Conservation (phyloP, 2,329 filamentous ascomycete species). For the Apiospora koreana region DNA sequence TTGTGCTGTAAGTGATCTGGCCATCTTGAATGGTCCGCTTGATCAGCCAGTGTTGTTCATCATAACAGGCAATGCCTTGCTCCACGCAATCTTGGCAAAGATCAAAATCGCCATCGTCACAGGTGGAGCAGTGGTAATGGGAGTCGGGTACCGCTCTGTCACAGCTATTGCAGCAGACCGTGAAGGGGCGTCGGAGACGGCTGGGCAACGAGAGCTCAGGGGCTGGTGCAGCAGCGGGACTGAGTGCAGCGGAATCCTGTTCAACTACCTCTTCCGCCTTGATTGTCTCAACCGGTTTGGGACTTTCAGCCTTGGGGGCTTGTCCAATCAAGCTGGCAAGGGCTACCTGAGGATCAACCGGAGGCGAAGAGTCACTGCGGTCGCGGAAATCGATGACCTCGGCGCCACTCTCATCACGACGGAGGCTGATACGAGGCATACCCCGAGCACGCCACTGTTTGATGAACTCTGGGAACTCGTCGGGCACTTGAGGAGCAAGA, state of each 20-base stretch:
- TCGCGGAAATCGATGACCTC: slow-evolving; percentile 31
- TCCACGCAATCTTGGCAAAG: slow-evolving; percentile 81
- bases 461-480: slow-evolving; percentile 29
- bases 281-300: neutral
- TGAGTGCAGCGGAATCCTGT: slow-evolving; percentile 12
- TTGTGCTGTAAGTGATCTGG: slow-evolving; percentile 79
- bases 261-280: slow-evolving; percentile 6
- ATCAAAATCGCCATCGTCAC: slow-evolving; percentile 92
- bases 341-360: slow-evolving; percentile 12
- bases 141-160: slow-evolving; percentile 74
- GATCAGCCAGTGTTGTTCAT: slow-evolving; percentile 87
- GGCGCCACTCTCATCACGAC: slow-evolving; percentile 24
- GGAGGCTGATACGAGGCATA: slow-evolving; percentile 28
- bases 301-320: slow-evolving; percentile 6
- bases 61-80: slow-evolving; percentile 74
- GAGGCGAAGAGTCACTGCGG: slow-evolving; percentile 13
- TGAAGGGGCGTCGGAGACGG: slow-evolving; percentile 54
- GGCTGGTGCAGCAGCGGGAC: neutral
- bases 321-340: slow-evolving; percentile 17
- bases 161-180: slow-evolving; percentile 94
- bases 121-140: slow-evolving; percentile 94
- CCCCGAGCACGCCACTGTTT: slow-evolving; percentile 28
- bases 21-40: slow-evolving; percentile 83
- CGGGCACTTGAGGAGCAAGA: slow-evolving; percentile 24
- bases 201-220: slow-evolving; percentile 9